A percentile compares a stretch with the other conserved stretches of the same genome.
Conservation (phyloP, 306 rosid genomes). For the Glycine latifolia region DNA sequence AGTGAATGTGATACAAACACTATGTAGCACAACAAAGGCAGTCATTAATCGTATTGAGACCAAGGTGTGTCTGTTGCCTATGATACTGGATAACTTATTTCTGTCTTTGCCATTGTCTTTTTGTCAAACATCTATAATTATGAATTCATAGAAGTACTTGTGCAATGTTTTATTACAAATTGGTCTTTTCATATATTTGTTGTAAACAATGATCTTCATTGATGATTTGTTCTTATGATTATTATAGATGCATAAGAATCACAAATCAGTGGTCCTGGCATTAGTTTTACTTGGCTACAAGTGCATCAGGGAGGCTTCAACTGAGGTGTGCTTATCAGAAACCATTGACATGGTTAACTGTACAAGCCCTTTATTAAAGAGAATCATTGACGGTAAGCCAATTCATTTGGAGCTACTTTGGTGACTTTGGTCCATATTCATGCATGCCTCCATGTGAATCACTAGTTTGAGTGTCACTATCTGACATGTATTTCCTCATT, state of each 20-base stretch:
- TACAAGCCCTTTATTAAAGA: conserved; percentile 60
- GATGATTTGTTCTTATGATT: conserved; percentile 44
- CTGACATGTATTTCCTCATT: conserved; percentile 27
- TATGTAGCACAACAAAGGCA: conserved; percentile 68
- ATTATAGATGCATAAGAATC: conserved; percentile 65
- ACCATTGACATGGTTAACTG: conserved; percentile 70
- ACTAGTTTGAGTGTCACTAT: conserved; percentile 14
- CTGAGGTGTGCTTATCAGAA: conserved; percentile 71
- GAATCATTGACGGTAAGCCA: conserved; percentile 62
- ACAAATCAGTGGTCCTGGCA: conserved; percentile 71
- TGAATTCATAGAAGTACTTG: conserved; percentile 31
- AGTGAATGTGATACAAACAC: conserved; percentile 59
- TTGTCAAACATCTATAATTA: neutral
- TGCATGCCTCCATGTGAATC: conserved; percentile 1
- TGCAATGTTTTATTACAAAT: conserved; percentile 27
- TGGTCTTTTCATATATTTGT: neutral
- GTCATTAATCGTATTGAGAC: conserved; percentile 68
- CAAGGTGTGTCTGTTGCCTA: conserved; percentile 65
- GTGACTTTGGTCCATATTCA: conserved; percentile 23
- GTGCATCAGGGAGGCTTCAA: conserved; percentile 71
- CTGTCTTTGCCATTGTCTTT: conserved; percentile 26
- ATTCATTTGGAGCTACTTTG: conserved; percentile 23
- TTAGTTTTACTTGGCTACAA: conserved; percentile 74
- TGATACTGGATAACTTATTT: conserved; percentile 27
- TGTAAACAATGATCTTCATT: conserved; percentile 32